phyloP scores from a whole-genome alignment of 169 alveolate species.

The Neospora caninum region DNA sequence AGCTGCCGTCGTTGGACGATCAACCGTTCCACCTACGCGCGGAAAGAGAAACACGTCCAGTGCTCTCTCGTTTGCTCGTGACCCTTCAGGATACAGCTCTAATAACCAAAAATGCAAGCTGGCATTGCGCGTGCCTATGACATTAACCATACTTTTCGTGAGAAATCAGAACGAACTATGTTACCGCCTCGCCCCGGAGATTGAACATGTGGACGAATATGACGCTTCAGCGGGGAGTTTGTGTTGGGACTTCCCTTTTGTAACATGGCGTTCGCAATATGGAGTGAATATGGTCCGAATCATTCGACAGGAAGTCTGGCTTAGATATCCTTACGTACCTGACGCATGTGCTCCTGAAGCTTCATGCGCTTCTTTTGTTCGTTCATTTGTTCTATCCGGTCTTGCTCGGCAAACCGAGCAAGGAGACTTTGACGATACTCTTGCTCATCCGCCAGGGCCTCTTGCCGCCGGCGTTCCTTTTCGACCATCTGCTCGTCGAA shows the following conservation, averaged over 20 bases:
- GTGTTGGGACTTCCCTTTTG: too few relatives aligned
- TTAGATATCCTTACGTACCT: conserved; percentile 60
- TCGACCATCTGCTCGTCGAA: conserved; percentile 74
- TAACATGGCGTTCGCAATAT: too few relatives aligned
- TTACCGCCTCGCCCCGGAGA: too few relatives aligned
- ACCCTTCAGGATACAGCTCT: too few relatives aligned
- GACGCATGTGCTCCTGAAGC: conserved; percentile 84
- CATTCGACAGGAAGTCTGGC: too few relatives aligned
- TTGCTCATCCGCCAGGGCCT: conserved; percentile 80
- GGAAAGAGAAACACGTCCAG: not conserved
- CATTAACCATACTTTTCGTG: not conserved
- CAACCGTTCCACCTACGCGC: conserved; percentile 75
- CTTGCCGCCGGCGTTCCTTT: conserved; percentile 73
- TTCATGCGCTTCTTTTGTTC: conserved; percentile 82
- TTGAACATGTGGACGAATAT: too few relatives aligned
- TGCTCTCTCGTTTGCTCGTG: too few relatives aligned
- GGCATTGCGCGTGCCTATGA: not conserved
- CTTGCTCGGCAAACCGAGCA: conserved; percentile 87
- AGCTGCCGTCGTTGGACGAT: conserved; percentile 80
- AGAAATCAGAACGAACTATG: too few relatives aligned
- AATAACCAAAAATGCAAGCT: not conserved
- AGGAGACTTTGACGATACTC: conserved; percentile 79
- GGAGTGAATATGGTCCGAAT: too few relatives aligned
- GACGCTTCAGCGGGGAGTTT: too few relatives aligned
- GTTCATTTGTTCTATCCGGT: conserved; percentile 82